phyloP scores from a whole-genome alignment of 177 flowering plant species.

The Vitis hybrid region DNA sequence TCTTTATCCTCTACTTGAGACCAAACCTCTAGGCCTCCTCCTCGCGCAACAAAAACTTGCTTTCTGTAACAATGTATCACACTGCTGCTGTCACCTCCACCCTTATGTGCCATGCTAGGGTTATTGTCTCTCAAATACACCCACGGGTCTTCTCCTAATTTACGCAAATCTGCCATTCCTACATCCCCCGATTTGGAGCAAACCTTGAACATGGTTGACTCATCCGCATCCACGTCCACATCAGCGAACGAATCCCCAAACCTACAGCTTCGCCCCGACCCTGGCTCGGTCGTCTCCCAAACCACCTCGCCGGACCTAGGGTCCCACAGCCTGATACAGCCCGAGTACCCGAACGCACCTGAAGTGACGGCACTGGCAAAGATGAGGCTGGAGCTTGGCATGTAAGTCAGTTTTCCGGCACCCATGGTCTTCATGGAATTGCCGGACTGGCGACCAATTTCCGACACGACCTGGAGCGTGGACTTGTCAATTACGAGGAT shows the following conservation, averaged over 20 bases:
- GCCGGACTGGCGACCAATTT: constrained; percentile 64
- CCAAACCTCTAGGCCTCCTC: constrained; percentile 82
- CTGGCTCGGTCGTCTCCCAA: constrained; percentile 94
- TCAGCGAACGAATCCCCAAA: constrained; percentile 86
- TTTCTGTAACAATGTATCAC: constrained; percentile 59
- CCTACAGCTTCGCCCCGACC: constrained; percentile 86
- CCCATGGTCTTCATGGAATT: constrained; percentile 50
- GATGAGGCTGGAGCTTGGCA: constrained; percentile 33
- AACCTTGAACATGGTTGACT: constrained; percentile 54
- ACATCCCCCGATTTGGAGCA: constrained; percentile 88
- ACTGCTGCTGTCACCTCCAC: constrained; percentile 26
- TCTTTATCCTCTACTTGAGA: constrained; percentile 38
- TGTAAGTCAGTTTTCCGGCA: constrained; percentile 41
- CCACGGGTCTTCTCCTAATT: constrained; percentile 86
- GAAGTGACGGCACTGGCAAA: constrained; percentile 47
- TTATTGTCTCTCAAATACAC: constrained; percentile 78
- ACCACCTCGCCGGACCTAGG: constrained; percentile 59
- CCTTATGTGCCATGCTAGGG: constrained; percentile 48
- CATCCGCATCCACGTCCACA: constrained; percentile 64
- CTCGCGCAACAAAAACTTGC: constrained; percentile 77
- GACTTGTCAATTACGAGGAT: constrained; percentile 66
- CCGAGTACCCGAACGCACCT: constrained; percentile 89
- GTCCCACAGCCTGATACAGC: constrained; percentile 84
- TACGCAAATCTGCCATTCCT: constrained; percentile 74
- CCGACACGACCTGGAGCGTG: constrained; percentile 47